Percentiles rank a stretch among this genome's conserved stretches.
Evolutionary conservation across 257 asterid species (phyloP).

Genomic region (Eustoma russellianum): DNA sequence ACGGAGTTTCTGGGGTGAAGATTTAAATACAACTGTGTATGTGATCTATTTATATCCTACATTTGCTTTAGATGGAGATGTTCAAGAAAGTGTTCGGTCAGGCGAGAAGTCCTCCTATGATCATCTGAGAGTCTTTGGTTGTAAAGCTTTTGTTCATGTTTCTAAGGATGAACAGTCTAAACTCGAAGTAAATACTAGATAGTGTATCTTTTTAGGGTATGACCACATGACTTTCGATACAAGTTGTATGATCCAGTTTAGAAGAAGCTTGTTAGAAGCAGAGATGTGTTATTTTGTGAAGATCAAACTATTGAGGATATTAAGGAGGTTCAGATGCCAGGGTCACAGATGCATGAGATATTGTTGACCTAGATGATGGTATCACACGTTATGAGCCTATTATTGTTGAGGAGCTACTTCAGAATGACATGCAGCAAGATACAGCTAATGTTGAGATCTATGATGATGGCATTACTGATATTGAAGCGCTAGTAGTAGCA

Average conservation of each 20-base stretch:
- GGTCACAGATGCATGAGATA: too few species aligned
- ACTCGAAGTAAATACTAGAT: not conserved
- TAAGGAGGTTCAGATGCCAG: not conserved
- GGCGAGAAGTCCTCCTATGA: not conserved
- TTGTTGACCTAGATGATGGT: too few species aligned
- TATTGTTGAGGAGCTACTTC: too few species aligned
- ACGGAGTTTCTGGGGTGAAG: not conserved
- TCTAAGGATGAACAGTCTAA: not conserved
- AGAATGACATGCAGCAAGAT: too few species aligned
- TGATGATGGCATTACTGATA: too few species aligned
- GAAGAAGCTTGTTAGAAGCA: not conserved
- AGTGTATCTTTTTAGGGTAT: not conserved
- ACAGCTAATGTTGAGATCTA: too few species aligned
- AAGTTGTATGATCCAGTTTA: not conserved
- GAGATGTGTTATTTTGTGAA: not conserved
- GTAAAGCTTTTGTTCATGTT: not conserved
- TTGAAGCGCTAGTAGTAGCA: too few species aligned
- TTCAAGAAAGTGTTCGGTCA: not conserved
- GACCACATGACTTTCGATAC: not conserved
- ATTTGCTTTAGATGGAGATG: not conserved
- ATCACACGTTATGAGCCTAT: too few species aligned
- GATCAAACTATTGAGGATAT: not conserved
- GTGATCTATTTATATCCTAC: not conserved
- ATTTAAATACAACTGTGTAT: not conserved
- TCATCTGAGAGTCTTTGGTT: not conserved